Evolutionary conservation across 169 alveolate species (phyloP).

Genomic region (Plasmodium berghei): DNA sequence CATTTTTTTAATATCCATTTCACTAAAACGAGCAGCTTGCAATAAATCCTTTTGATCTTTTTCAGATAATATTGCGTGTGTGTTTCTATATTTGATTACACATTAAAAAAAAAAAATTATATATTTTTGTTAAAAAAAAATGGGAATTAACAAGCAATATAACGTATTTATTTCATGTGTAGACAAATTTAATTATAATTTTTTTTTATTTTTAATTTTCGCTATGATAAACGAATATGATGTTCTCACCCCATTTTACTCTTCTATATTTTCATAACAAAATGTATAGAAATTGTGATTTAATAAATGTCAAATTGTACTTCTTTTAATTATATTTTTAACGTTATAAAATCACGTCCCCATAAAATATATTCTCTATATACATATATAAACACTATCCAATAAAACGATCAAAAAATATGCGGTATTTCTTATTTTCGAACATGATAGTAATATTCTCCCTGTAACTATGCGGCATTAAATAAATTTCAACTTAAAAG

Average conservation of each 20-base stretch:
- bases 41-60: conserved; percentile 86
- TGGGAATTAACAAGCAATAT: no score
- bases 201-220: no score
- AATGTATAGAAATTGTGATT: conserved; percentile 1
- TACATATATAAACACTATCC: conserved; percentile 16
- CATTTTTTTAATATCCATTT: conserved; percentile 93
- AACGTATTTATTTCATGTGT: no score
- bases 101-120: conserved; percentile 3
- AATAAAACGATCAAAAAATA: no score
- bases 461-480: no score
- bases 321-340: neutral
- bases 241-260: conserved; percentile 37
- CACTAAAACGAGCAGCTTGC: conserved; percentile 92
- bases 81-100: conserved; percentile 47
- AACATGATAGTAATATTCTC: no score
- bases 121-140: neutral
- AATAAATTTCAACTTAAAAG: no score
- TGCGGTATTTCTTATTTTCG: no score
- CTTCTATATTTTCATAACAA: conserved; percentile 24
- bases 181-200: no score
- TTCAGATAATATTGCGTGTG: conserved; percentile 72
- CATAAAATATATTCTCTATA: neutral
- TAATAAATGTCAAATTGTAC: neutral
- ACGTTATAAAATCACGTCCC: conserved; percentile 1
- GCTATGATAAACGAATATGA: no score